Evolutionary conservation across 805 yeast species (phyloP), one percentile per base, ranked within the genome.

Genomic region (Zygotorulaspora chibaensis): DNA sequence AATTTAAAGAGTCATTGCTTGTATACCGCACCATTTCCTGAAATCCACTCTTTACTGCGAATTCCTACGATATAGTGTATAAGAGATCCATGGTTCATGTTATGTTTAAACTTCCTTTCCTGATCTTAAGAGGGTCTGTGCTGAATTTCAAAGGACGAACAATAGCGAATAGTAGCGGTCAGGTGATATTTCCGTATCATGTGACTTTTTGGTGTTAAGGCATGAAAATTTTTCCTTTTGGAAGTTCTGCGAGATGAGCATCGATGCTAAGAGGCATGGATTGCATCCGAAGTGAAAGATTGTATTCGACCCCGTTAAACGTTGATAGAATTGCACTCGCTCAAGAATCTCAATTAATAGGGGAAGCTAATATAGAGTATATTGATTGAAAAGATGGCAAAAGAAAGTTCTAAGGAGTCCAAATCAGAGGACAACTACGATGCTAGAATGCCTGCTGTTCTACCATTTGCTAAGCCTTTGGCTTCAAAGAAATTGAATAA

Each of bases 401-500:
- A 49, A 35, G 50, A 51, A 42, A 39, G 37, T 36, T 45, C 37
- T 34, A 51, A 53, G 38, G 55, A 53, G 23, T 42, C 50, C 35
- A 59, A 60, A 33, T 47, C 60, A 12, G 83, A 77, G 56, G 96
- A 87, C 67, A 89, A 91, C 79, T 93, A 93, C 72, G 99, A 93
- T 52, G 77, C 77, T 62, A 83, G 97, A 71, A 71, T 93, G 70
- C 83, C 96, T 41, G 97, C 96, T 16, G 81, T 85, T 47, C 76
- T 93, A 56, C 84, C 96, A 45, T 91, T 93, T 69, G 96, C 99
- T 44, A 75, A 81, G 62, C 99, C 99, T 50, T 76, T 93, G 58
- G 99, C 99, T 12, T 80, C 96, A 36, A 93, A 93, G 74, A 93
- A 93, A 69, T 74, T 91, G 65, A 93, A 93, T 75, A 93, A 93